Evolutionary conservation across 176 grass and related monocot genomes (phyloP), one percentile per base, ranked within the genome.

Genomic region (Elaeis guineensis): DNA sequence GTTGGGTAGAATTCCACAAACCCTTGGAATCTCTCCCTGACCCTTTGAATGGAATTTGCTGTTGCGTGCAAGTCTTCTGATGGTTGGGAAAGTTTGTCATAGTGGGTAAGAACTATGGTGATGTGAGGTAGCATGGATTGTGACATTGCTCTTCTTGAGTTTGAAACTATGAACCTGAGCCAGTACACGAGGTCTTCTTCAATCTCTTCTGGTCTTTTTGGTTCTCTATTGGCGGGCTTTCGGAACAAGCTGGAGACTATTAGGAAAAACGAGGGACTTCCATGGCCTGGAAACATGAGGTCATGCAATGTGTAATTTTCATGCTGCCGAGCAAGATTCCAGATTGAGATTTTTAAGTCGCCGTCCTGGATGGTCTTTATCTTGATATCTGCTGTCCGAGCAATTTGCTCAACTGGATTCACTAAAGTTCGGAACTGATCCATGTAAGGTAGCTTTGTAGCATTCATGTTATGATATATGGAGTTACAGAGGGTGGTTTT

Each of bases 1-100:
- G 86, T 97, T 44, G 92, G 83, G 57, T 88, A 87, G 69, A 97
- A 78, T 69, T 97, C 84, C 17, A 85, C 77, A 76, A 88, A 82
- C 35, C 72, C 64, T 61, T 60, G 77, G 59, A 97, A 97, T 53
- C 90, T 77, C 82, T 90, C 81, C 84, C 72, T 82, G 39, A 97
- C 78, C 55, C 65, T 97, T 63, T 97, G 72, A 61, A 97, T 80
- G 61, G 73, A 23, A 25, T 63, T 19, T 66, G 76, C 92, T 76
- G 83, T 73, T 29, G 81, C 22, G 1, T 82, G 75, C 57, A 97
- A 65, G 17, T 73, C 58, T 69, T 85, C 84, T 49, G 72, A 72
- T 30, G 73, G 59, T 60, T 69, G 83, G 69, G 78, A 57, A 50
- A 85, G 68, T 80, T 84, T 97, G 59, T 97, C 92, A 59, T 72